phyloP scores from a whole-genome alignment of 1,284 basidiomycete genomes.

The Tylopilus sp. region DNA sequence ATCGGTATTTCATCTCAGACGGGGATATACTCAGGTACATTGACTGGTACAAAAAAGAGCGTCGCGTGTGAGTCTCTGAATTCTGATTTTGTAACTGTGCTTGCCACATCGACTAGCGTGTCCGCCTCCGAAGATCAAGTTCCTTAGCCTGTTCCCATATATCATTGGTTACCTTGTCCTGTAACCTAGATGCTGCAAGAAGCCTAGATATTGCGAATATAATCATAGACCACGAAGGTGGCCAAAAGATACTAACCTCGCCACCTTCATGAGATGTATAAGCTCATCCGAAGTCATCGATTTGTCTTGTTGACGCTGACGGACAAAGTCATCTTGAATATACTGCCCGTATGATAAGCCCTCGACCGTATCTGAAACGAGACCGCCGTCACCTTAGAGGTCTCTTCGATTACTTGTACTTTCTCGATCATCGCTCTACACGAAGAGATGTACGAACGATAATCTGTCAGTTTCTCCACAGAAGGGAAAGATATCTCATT shows the following conservation, averaged over 20 bases:
- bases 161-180: slow-evolving; percentile 54
- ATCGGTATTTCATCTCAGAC: slow-evolving; percentile 23
- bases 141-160: slow-evolving; percentile 61
- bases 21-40: slow-evolving; percentile 4
- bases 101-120: slow-evolving; percentile 24
- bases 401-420: slow-evolving; percentile 61
- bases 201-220: slow-evolving; percentile 53
- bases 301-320: slow-evolving; percentile 60
- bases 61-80: background rate
- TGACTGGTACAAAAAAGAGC: background rate
- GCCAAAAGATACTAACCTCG: slow-evolving; percentile 59
- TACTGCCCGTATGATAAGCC: slow-evolving; percentile 51
- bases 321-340: slow-evolving; percentile 82
- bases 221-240: slow-evolving; percentile 21
- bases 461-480: slow-evolving; percentile 58
- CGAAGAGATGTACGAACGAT: slow-evolving; percentile 65
- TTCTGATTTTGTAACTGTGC: slow-evolving; percentile 4
- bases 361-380: background rate
- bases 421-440: slow-evolving; percentile 59
- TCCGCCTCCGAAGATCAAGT: slow-evolving; percentile 48
- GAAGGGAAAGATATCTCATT: slow-evolving; percentile 58
- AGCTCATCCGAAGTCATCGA: slow-evolving; percentile 69
- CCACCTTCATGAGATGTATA: slow-evolving; percentile 70
- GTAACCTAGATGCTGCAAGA: slow-evolving; percentile 60
- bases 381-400: slow-evolving; percentile 60